phyloP scores from a whole-genome alignment of 495 filamentous ascomycete genomes.

The Xanthoparmelia taractica region DNA sequence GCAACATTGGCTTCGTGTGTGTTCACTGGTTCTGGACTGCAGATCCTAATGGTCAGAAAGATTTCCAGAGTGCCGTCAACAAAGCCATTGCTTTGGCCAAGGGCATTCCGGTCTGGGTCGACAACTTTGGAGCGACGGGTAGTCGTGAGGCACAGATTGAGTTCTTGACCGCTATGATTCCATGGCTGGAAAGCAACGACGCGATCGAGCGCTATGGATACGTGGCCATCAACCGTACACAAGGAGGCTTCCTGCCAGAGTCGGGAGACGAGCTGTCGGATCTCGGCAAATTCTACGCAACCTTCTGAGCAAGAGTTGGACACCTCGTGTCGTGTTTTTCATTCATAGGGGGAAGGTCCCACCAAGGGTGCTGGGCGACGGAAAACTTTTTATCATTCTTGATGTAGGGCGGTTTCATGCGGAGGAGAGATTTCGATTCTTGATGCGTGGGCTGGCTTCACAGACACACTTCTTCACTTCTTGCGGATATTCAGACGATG shows the following conservation, averaged over 20 bases:
- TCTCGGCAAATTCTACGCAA: slow-evolving; percentile 14
- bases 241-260: slow-evolving; percentile 13
- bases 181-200: slow-evolving; percentile 18
- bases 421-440: neutral
- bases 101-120: slow-evolving; percentile 20
- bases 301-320: slow-evolving; percentile 2
- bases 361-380: neutral
- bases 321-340: neutral
- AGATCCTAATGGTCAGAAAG: slow-evolving; percentile 2
- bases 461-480: neutral
- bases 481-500: neutral
- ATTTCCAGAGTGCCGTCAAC: slow-evolving; percentile 17
- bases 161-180: slow-evolving; percentile 37
- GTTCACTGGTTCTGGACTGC: slow-evolving; percentile 20
- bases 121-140: slow-evolving; percentile 20
- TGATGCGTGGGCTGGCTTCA: neutral
- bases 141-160: slow-evolving; percentile 34
- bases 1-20: slow-evolving; percentile 21
- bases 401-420: neutral
- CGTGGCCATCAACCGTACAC: slow-evolving; percentile 3
- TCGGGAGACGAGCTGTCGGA: slow-evolving; percentile 6
- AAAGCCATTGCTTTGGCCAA: slow-evolving; percentile 16
- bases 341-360: neutral
- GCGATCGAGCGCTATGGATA: slow-evolving; percentile 20
- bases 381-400: neutral